phyloP scores from a whole-genome alignment of 306 rosid genomes.

The Citrullus amarus region DNA sequence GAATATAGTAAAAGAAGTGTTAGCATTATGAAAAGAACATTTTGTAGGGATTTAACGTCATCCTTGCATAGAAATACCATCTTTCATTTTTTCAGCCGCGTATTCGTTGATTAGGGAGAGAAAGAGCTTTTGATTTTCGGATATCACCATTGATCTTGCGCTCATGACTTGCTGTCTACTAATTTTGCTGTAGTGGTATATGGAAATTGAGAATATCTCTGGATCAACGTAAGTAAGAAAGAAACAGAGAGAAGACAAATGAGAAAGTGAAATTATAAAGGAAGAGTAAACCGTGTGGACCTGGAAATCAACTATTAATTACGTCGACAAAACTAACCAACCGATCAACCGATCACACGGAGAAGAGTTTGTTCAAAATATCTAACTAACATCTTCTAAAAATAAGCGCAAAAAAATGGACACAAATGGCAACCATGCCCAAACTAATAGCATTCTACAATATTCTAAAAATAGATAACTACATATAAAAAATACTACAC shows the following conservation, averaged over 20 bases:
- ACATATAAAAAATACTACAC: too few species aligned
- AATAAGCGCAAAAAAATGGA: too few species aligned
- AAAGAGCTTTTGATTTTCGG: constrained; percentile 50
- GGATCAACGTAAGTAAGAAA: neutral
- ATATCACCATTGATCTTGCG: constrained; percentile 43
- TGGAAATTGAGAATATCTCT: neutral
- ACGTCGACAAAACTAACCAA: neutral
- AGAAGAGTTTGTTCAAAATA: neutral
- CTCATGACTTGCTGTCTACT: neutral
- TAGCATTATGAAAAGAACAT: neutral
- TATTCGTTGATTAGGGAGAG: constrained; percentile 48
- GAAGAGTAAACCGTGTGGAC: neutral
- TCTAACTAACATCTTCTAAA: neutral
- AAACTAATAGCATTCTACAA: too few species aligned
- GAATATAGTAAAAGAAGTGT: neutral
- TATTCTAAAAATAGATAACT: too few species aligned
- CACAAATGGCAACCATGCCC: too few species aligned
- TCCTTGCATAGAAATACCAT: constrained; percentile 35
- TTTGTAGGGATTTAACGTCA: neutral
- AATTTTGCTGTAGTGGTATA: neutral
- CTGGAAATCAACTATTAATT: neutral
- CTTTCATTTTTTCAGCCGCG: constrained; percentile 68
- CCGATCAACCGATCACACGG: neutral
- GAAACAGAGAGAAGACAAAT: neutral
- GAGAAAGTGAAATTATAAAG: neutral